These are phyloP conservation scores for Graphium sp. DNA, from an alignment of 2,329 filamentous ascomycete species.

Conservation along the genomic window DNA sequence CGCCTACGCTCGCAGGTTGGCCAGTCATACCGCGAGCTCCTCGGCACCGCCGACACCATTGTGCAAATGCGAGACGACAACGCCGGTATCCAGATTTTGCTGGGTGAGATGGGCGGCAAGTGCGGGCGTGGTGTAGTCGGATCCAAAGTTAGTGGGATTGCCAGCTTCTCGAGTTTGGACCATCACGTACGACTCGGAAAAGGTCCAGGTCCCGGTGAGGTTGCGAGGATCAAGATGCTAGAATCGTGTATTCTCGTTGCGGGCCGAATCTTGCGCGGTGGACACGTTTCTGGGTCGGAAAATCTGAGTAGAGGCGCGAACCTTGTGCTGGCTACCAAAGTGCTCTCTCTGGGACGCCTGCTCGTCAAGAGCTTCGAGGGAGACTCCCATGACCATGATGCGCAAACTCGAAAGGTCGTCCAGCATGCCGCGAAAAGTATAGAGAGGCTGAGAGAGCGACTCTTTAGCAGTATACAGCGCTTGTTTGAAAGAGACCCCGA, in stretches of 20 bases:
- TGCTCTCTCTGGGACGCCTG: constrained; percentile 59
- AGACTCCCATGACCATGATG: constrained; percentile 20
- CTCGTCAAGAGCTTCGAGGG: constrained; percentile 53
- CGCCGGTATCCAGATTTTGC: constrained; percentile 51
- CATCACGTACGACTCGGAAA: constrained; percentile 11
- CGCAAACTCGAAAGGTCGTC: constrained; percentile 20
- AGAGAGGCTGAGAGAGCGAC: constrained; percentile 39
- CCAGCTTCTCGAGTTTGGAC: constrained; percentile 20
- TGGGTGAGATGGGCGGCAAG: constrained; percentile 55
- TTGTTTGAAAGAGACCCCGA: constrained; percentile 47
- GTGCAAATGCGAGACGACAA: constrained; percentile 75
- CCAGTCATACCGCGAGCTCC: constrained; percentile 66
- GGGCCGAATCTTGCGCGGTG: constrained; percentile 27
- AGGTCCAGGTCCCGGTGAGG: constrained; percentile 12
- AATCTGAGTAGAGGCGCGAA: constrained; percentile 24
- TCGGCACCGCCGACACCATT: constrained; percentile 88
- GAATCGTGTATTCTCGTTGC: constrained; percentile 32
- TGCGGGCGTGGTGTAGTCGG: constrained; percentile 62
- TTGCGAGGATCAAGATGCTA: constrained; percentile 30
- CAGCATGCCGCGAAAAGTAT: constrained; percentile 49
- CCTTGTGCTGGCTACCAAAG: constrained; percentile 46
- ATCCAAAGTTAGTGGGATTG: constrained; percentile 43
- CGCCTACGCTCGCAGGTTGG: constrained; percentile 49
- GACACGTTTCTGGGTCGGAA: constrained; percentile 9
- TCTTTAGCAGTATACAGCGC: constrained; percentile 53